A percentile compares a stretch with the other conserved stretches of the same genome.
These are phyloP conservation scores for Lasiodiplodia theobromae DNA, from an alignment of 2,329 filamentous ascomycete species.

Conservation along the genomic window DNA sequence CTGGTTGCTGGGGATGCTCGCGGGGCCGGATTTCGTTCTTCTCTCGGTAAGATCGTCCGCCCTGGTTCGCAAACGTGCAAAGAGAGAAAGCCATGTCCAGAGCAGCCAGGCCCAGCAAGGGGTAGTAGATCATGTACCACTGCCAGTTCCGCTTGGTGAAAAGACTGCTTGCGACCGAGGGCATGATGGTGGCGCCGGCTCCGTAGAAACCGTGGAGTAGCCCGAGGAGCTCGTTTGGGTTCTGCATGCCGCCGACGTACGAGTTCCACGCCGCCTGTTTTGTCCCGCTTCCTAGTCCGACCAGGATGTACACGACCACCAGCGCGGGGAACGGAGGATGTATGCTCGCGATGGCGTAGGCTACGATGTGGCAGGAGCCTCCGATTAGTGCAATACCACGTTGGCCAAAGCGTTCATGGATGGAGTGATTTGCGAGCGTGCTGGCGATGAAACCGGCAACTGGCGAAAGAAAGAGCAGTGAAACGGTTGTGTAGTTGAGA, in stretches of 20 bases:
- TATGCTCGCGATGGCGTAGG: slow-evolving; percentile 69
- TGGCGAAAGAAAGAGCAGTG: slow-evolving; percentile 71
- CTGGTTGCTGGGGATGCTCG: not conserved
- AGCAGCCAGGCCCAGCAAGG: slow-evolving; percentile 69
- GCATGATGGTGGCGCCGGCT: slow-evolving; percentile 72
- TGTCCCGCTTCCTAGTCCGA: slow-evolving; percentile 75
- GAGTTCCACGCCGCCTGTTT: slow-evolving; percentile 68
- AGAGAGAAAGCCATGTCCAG: slow-evolving; percentile 63
- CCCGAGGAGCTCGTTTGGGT: slow-evolving; percentile 75
- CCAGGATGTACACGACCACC: slow-evolving; percentile 68
- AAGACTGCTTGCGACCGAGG: slow-evolving; percentile 75
- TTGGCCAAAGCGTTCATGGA: slow-evolving; percentile 63
- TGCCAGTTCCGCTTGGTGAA: slow-evolving; percentile 65
- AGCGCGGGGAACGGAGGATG: slow-evolving; percentile 75
- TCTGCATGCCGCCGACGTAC: slow-evolving; percentile 74
- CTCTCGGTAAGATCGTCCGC: not conserved
- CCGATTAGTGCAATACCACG: slow-evolving; percentile 73
- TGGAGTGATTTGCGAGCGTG: slow-evolving; percentile 49
- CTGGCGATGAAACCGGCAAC: slow-evolving; percentile 60
- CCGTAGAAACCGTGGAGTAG: slow-evolving; percentile 77
- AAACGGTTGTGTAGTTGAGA: slow-evolving; percentile 68
- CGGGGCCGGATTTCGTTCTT: not conserved
- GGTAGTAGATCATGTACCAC: slow-evolving; percentile 80
- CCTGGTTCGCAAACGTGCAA: slow-evolving; percentile 60
- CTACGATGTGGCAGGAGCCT: slow-evolving; percentile 65